Evolutionary conservation across 2,329 filamentous ascomycete genomes (phyloP), one percentile per base, ranked within the genome.

Genomic region (Scedosporium dehoogii): DNA sequence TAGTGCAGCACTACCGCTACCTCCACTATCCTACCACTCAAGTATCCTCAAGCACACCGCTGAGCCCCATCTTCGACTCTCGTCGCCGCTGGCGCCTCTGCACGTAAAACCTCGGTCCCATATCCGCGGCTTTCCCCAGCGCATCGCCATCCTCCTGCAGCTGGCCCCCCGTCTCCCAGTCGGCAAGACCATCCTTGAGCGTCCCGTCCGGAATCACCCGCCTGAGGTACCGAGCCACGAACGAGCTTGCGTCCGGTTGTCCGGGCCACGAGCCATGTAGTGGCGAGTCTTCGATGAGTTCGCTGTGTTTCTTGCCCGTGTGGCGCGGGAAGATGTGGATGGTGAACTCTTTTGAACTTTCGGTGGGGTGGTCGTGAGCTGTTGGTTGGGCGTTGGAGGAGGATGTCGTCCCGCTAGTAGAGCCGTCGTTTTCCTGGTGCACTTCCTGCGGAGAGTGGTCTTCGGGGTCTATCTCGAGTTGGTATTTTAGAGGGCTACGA

Each of bases 401-500:
- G 64, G 73, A 27, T 48, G 51, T 55, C 51, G 14, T 14, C 23
- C 18, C 51, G 16, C 29, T 6, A 12, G 7, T 55, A 6, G 70
- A n/a, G 72, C 68, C 58, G 68, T 69, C 21, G 72, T 68, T 18
- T 65, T 51, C 63, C 65, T 10, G 44, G 59, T n/a, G 16, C 71
- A 71, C 1, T 55, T 14, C 18, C 5, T 25, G 18, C 12, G 51
- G 60, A 18, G 18, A 14, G 33, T n/a, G 25, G 16, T 46, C 60
- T 16, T 38, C 12, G 14, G 48, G 10, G 46, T 61, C 38, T n/a
- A 46, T 67, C 44, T 76, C 65, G 60, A 81, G 67, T 27, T 74
- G 73, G 66, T 80, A 83, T 33, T 73, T 72, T 51, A 84, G 69
- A 1, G 82, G 82, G 64, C 81, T 83, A 46, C 64, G 64, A 27